Conservation (phyloP, 352 stramenopile species). For the Aphanomyces invadans region DNA sequence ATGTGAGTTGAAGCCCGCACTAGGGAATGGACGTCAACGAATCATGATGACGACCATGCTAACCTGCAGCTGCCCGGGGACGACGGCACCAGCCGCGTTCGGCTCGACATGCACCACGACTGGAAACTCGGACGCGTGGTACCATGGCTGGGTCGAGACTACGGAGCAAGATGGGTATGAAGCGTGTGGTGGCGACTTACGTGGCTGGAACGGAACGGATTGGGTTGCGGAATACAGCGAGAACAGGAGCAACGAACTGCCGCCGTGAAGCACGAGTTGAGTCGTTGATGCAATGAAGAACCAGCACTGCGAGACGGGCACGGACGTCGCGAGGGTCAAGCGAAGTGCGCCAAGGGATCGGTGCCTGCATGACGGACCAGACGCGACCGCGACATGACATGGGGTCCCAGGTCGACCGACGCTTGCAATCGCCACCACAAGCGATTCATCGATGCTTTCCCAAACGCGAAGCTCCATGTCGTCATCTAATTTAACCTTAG, state of each 20-base stretch:
- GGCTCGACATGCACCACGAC: conserved; percentile 22
- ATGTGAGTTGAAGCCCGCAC: conserved; percentile 33
- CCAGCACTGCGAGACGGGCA: conserved; percentile 36
- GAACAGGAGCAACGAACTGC: conserved; percentile 33
- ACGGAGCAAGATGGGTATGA: neutral
- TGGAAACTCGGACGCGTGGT: conserved; percentile 36
- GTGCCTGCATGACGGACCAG: conserved; percentile 38
- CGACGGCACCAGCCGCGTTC: no score
- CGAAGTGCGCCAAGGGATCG: conserved; percentile 32
- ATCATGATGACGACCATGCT: neutral
- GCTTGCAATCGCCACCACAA: conserved; percentile 43
- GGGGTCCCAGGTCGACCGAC: conserved; percentile 23
- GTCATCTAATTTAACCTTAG: no score
- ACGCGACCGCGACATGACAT: conserved; percentile 27
- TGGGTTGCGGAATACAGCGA: neutral
- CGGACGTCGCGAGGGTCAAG: conserved; percentile 35
- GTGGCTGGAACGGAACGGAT: neutral
- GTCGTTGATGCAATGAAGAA: conserved; percentile 32
- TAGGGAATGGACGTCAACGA: neutral
- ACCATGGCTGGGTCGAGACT: conserved; percentile 32
- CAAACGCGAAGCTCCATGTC: conserved; percentile 41
- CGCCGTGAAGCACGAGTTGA: conserved; percentile 13
- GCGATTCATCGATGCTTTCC: conserved; percentile 42
- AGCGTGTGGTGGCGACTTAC: neutral
- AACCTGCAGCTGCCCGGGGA: no score